phyloP scores from a whole-genome alignment of 2,329 filamentous ascomycete species.

The Graphilbum ipis-grandicollis region DNA sequence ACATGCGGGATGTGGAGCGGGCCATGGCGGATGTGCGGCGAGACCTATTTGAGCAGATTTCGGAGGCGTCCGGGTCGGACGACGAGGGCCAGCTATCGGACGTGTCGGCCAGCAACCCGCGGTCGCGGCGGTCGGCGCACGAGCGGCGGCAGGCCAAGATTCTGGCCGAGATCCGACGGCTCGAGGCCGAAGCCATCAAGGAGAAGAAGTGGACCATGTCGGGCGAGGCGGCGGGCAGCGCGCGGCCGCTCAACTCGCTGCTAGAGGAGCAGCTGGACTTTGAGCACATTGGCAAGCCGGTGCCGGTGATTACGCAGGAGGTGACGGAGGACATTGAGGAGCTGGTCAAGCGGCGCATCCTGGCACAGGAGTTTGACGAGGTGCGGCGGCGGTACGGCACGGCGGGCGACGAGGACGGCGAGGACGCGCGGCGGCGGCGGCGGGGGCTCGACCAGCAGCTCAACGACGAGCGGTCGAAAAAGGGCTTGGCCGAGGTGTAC shows the following conservation, averaged over 20 bases:
- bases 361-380: slow-evolving; percentile 84
- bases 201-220: slow-evolving; percentile 83
- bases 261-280: slow-evolving; percentile 93
- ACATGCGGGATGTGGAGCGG: slow-evolving; percentile 54
- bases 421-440: slow-evolving; percentile 27
- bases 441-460: slow-evolving; percentile 65
- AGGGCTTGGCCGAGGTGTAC: slow-evolving; percentile 82
- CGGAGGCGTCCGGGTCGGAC: slow-evolving; percentile 41
- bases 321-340: slow-evolving; percentile 82
- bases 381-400: slow-evolving; percentile 59
- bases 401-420: slow-evolving; percentile 37
- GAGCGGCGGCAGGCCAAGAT: slow-evolving; percentile 76
- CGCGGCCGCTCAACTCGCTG: slow-evolving; percentile 78
- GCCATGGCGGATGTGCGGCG: slow-evolving; percentile 70
- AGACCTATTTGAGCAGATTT: slow-evolving; percentile 73
- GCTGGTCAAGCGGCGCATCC: slow-evolving; percentile 82
- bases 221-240: slow-evolving; percentile 69
- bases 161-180: slow-evolving; percentile 73
- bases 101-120: slow-evolving; percentile 48
- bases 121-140: slow-evolving; percentile 64
- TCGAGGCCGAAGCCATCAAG: slow-evolving; percentile 77
- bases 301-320: slow-evolving; percentile 85
- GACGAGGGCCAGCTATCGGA: slow-evolving; percentile 37
- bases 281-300: slow-evolving; percentile 84
- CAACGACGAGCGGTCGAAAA: slow-evolving; percentile 72